A percentile compares a stretch with the other conserved stretches of the same genome.
Evolutionary conservation across 306 rosid species (phyloP).

Genomic region (Hippophae gyantsensis): DNA sequence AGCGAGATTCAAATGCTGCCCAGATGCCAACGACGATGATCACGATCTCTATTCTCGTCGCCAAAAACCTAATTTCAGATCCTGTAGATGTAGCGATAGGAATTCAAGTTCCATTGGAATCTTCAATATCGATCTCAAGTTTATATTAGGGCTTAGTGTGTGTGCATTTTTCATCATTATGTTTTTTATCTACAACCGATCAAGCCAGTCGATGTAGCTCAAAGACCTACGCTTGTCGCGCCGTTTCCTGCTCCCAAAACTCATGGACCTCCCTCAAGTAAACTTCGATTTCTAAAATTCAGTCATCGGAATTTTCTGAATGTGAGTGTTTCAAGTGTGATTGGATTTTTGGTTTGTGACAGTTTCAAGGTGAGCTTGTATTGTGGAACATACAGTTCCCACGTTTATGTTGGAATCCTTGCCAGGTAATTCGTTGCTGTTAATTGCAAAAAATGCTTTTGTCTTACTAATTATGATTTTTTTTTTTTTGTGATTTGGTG

Average conservation of each 20-base stretch:
- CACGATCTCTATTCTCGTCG: conserved; percentile 18
- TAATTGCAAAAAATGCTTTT: not conserved
- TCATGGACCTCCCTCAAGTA: conserved; percentile 91
- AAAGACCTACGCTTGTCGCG: conserved; percentile 45
- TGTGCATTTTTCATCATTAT: conserved; percentile 46
- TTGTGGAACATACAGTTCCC: conserved; percentile 98
- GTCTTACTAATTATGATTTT: not conserved
- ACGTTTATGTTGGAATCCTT: conserved; percentile 76
- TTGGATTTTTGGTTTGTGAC: conserved; percentile 12
- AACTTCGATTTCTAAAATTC: not conserved
- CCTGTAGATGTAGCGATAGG: conserved; percentile 32
- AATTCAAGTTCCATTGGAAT: conserved; percentile 35
- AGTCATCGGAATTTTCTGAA: not conserved
- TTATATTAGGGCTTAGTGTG: conserved; percentile 32
- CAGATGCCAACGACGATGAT: conserved; percentile 16
- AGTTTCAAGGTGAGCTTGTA: conserved; percentile 98
- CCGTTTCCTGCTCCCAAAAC: conserved; percentile 81
- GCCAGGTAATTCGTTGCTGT: conserved; percentile 49
- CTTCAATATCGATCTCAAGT: conserved; percentile 43
- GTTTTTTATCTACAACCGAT: conserved; percentile 38
- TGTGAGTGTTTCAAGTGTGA: conserved; percentile 8
- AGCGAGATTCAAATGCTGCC: conserved; percentile 39
- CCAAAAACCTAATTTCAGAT: conserved; percentile 18
- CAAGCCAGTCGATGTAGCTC: conserved; percentile 20
- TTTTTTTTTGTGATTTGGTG: too few relatives aligned